Percentiles rank a stretch among this genome's conserved stretches.
Evolutionary conservation across 192 early-diverging fungal genomes (phyloP).

Genomic region (Coemansia sp.): DNA sequence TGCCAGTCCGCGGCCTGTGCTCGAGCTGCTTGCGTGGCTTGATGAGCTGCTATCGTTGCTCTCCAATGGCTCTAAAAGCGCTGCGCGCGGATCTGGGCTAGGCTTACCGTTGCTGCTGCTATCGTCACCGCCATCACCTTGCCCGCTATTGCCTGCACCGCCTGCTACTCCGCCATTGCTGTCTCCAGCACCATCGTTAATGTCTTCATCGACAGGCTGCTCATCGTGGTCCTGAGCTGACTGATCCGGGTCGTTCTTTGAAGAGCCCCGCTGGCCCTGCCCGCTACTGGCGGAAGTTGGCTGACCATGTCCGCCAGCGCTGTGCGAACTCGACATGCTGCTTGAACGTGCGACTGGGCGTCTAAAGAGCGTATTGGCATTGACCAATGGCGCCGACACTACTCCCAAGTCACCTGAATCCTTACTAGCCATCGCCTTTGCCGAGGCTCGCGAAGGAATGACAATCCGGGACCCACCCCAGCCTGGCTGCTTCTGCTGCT

Average conservation of each 20-base stretch:
- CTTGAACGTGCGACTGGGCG: slow-evolving; percentile 38
- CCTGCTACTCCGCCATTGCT: neutral
- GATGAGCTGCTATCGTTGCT: slow-evolving; percentile 35
- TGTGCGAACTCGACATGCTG: slow-evolving; percentile 52
- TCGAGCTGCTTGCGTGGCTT: slow-evolving; percentile 36
- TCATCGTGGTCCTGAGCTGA: neutral
- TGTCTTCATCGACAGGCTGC: neutral
- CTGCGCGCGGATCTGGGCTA: slow-evolving; percentile 30
- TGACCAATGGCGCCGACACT: slow-evolving; percentile 36
- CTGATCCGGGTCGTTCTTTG: neutral
- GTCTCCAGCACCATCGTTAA: neutral
- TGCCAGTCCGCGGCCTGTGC: slow-evolving; percentile 32
- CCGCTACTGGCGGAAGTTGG: slow-evolving; percentile 18
- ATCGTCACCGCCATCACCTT: slow-evolving; percentile 14
- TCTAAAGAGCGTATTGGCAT: neutral
- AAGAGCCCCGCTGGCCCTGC: neutral
- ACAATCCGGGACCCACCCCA: slow-evolving; percentile 20
- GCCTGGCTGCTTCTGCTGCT: slow-evolving; percentile 13
- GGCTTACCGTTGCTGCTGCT: slow-evolving; percentile 25
- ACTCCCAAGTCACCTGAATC: slow-evolving; percentile 2
- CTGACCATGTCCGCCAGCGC: slow-evolving; percentile 43
- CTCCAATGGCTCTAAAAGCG: slow-evolving; percentile 23
- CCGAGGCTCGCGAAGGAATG: slow-evolving; percentile 19
- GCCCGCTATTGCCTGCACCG: slow-evolving; percentile 2
- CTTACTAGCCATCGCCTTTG: slow-evolving; percentile 2